phyloP scores from a whole-genome alignment of 805 yeast genomes.

The Lipomyces kockii region DNA sequence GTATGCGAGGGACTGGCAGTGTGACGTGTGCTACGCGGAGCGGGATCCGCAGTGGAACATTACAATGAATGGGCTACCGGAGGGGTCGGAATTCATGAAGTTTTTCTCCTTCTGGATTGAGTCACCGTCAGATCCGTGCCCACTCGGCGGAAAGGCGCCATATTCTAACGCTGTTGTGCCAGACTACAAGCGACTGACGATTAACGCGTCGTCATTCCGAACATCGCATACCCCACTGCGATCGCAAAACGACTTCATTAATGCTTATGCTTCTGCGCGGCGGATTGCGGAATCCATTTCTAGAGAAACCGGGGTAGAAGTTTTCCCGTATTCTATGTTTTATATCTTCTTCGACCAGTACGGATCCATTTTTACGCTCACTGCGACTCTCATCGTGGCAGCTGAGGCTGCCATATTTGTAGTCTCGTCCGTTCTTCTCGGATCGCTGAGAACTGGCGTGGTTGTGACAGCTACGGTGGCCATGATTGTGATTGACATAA shows the following conservation, averaged over 20 bases:
- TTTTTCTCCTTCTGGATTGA: constrained; percentile 82
- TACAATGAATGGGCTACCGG: constrained; percentile 83
- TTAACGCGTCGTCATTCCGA: constrained; percentile 71
- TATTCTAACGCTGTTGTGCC: constrained; percentile 64
- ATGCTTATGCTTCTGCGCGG: constrained; percentile 73
- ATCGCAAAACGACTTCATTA: constrained; percentile 82
- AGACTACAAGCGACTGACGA: constrained; percentile 47
- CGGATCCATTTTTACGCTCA: constrained; percentile 61
- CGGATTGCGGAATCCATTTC: constrained; percentile 62
- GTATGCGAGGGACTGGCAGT: constrained; percentile 44
- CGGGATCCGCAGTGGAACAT: constrained; percentile 67
- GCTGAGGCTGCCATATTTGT: constrained; percentile 61
- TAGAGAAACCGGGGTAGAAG: constrained; percentile 51
- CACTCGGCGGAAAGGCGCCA: constrained; percentile 94
- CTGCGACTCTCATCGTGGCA: constrained; percentile 57
- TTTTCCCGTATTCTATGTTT: constrained; percentile 92
- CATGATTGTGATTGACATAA: constrained; percentile 70
- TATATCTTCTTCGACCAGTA: constrained; percentile 93
- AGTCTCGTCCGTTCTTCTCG: constrained; percentile 63
- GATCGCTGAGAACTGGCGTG: constrained; percentile 65
- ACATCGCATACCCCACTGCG: constrained; percentile 77
- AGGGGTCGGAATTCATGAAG: constrained; percentile 68
- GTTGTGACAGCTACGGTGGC: constrained; percentile 62
- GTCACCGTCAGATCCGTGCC: constrained; percentile 86
- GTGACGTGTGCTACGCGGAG: constrained; percentile 71